Conservation (phyloP, 1,139 yeast genomes). For the Nadsonia starkeyi-henricii region DNA sequence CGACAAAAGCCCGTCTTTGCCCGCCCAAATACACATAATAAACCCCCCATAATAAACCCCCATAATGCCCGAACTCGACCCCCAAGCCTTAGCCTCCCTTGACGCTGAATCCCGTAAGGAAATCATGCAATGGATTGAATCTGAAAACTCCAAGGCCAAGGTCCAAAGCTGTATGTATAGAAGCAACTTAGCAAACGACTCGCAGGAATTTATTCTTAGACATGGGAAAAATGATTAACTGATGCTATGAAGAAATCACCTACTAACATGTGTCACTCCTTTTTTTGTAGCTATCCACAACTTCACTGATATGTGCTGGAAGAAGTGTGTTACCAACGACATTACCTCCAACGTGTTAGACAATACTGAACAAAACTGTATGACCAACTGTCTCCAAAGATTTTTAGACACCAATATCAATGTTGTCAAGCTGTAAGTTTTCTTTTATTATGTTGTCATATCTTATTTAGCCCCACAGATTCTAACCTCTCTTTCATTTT, state of each 20-base stretch:
- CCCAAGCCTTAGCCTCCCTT: constrained; percentile 45
- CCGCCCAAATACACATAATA: too few relatives aligned
- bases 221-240: too few relatives aligned
- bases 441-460: background rate
- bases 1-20: too few relatives aligned
- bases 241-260: too few relatives aligned
- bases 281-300: constrained; percentile 45
- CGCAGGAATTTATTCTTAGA: too few relatives aligned
- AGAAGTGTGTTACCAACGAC: constrained; percentile 55
- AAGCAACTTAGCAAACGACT: background rate
- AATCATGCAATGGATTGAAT: constrained; percentile 59
- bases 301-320: constrained; percentile 84
- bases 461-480: too few relatives aligned
- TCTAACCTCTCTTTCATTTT: too few relatives aligned
- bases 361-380: constrained; percentile 52
- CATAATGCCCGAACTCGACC: constrained; percentile 45
- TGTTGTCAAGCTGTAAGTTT: constrained; percentile 48
- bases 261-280: too few relatives aligned
- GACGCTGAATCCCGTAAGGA: constrained; percentile 65
- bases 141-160: constrained; percentile 77
- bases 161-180: constrained; percentile 45
- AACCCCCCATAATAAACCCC: too few relatives aligned
- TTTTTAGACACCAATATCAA: constrained; percentile 79
- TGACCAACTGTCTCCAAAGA: constrained; percentile 69
- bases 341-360: constrained; percentile 39